phyloP scores from a whole-genome alignment of 2,329 filamentous ascomycete species.

The Cladosporium sp. region DNA sequence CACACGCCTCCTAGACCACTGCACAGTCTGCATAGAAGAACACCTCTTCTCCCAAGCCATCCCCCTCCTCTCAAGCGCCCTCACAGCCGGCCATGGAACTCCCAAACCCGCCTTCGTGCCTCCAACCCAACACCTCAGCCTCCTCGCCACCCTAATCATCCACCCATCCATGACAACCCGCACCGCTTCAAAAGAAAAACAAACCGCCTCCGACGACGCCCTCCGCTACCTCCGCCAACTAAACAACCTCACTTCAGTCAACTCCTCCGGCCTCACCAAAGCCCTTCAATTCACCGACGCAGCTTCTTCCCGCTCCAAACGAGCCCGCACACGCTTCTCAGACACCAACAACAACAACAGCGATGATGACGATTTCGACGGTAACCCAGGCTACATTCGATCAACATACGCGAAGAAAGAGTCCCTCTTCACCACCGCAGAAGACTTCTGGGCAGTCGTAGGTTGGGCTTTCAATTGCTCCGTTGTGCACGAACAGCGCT shows the following conservation, averaged over 20 bases:
- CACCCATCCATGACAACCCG: conserved; percentile 77
- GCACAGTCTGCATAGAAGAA: conserved; percentile 70
- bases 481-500: conserved; percentile 63
- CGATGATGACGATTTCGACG: conserved; percentile 30
- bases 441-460: conserved; percentile 82
- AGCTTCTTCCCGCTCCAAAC: conserved; percentile 15
- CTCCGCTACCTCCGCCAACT: conserved; percentile 66
- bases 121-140: conserved; percentile 65
- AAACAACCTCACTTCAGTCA: conserved; percentile 59
- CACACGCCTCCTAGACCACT: conserved; percentile 60
- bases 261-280: conserved; percentile 63
- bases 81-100: conserved; percentile 49
- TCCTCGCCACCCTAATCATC: conserved; percentile 75
- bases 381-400: conserved; percentile 49
- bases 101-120: conserved; percentile 57
- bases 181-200: conserved; percentile 55
- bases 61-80: conserved; percentile 59
- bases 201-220: conserved; percentile 61
- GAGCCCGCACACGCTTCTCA: conserved; percentile 16
- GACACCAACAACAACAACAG: conserved; percentile 35
- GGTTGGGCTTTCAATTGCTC: conserved; percentile 96
- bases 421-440: conserved; percentile 68
- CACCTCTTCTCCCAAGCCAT: conserved; percentile 48
- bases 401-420: conserved; percentile 58
- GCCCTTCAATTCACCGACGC: conserved; percentile 63